Evolutionary conservation across 2,329 filamentous ascomycete species (phyloP).

Genomic region (Phialophora tarda): DNA sequence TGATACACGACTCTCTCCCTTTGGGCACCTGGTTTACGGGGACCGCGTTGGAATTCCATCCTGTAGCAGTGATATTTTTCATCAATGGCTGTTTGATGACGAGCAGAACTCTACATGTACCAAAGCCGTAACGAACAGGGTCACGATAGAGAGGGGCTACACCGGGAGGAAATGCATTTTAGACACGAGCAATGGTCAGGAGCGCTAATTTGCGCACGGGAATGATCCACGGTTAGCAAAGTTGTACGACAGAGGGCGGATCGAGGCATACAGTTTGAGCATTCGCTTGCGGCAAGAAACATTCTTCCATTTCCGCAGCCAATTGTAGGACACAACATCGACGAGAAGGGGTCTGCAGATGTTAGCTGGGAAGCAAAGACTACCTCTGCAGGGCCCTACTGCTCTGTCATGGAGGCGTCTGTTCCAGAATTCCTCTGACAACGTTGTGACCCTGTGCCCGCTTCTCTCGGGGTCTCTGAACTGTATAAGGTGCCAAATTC

Average conservation of each 20-base stretch:
- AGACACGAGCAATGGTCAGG: neutral
- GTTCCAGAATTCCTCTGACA: neutral
- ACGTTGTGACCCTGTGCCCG: neutral
- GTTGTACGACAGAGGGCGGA: neutral
- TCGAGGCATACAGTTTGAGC: neutral
- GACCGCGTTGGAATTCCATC: conserved; percentile 79
- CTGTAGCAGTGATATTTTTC: conserved; percentile 78
- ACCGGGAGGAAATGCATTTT: neutral
- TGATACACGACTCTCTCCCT: conserved; percentile 80
- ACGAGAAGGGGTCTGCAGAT: neutral
- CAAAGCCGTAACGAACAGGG: neutral
- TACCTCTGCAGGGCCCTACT: neutral
- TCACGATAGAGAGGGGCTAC: neutral
- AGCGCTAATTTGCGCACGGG: neutral
- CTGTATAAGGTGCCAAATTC: neutral
- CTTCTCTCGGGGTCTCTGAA: neutral
- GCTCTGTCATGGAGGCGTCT: neutral
- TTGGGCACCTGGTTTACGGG: conserved; percentile 72
- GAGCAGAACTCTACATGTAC: conserved; percentile 79
- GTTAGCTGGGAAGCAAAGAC: neutral
- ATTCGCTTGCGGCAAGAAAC: neutral
- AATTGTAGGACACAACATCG: neutral
- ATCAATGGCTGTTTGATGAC: conserved; percentile 94
- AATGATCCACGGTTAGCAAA: neutral
- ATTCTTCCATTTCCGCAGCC: neutral